Conservation (phyloP, 2,329 filamentous ascomycete genomes). For the Paracamarosporium sp. region DNA sequence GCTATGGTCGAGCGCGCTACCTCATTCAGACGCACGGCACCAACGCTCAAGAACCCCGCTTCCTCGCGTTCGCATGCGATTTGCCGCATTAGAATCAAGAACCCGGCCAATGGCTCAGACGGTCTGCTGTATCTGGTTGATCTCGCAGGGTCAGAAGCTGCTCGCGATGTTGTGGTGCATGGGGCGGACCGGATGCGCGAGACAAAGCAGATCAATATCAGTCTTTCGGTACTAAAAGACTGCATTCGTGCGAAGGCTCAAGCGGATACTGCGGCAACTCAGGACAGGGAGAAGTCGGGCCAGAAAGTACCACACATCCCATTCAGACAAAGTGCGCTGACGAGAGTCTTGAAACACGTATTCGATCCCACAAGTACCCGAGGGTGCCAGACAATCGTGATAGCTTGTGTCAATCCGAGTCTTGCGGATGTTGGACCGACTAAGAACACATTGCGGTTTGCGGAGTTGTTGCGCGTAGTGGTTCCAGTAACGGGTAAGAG, state of each 20-base stretch:
- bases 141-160: constrained; percentile 58
- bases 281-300: constrained; percentile 14
- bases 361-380: constrained; percentile 54
- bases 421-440: constrained; percentile 52
- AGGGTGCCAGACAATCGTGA: constrained; percentile 53
- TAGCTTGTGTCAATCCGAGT: constrained; percentile 58
- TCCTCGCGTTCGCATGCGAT: constrained; percentile 60
- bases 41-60: constrained; percentile 55
- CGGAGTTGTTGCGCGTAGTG: constrained; percentile 55
- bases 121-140: constrained; percentile 58
- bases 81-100: constrained; percentile 55
- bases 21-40: constrained; percentile 50
- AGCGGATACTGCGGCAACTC: constrained; percentile 29
- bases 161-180: constrained; percentile 52
- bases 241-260: constrained; percentile 57
- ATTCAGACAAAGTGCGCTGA: constrained; percentile 56
- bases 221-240: constrained; percentile 59
- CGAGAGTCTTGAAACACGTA: constrained; percentile 58
- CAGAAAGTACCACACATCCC: constrained; percentile 50
- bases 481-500: constrained; percentile 35
- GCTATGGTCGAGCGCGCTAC: constrained; percentile 47
- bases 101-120: constrained; percentile 42
- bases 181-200: constrained; percentile 55
- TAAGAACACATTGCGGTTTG: constrained; percentile 59
- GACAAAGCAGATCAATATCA: constrained; percentile 57